Evolutionary conservation across 257 asterid genomes (phyloP).

Genomic region (Nicotiana tabacum): DNA sequence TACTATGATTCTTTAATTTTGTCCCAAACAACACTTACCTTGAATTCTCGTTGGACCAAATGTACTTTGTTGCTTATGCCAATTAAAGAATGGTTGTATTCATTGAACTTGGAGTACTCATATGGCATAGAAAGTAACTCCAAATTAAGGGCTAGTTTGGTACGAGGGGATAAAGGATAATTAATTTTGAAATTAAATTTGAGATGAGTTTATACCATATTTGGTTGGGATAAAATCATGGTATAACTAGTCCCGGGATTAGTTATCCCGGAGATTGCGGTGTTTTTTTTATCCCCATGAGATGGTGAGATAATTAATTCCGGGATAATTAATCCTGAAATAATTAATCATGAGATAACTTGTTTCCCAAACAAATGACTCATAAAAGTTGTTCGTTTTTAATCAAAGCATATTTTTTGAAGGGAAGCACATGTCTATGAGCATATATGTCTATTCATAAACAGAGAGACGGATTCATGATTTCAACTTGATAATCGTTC

Average conservation of each 20-base stretch:
- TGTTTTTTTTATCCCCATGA: too few species aligned
- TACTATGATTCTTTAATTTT: conserved; percentile 12
- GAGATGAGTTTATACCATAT: too few species aligned
- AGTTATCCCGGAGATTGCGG: too few species aligned
- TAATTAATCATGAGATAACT: too few species aligned
- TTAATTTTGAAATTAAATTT: too few species aligned
- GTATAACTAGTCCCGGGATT: too few species aligned
- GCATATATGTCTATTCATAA: background rate
- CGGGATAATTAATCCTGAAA: too few species aligned
- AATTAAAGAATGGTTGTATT: conserved; percentile 19
- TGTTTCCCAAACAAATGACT: too few species aligned
- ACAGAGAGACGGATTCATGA: background rate
- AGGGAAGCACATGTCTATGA: conserved; percentile 19
- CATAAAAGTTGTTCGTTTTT: conserved; percentile 22
- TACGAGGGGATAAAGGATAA: too few species aligned
- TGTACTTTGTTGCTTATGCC: conserved; percentile 1
- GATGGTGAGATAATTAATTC: too few species aligned
- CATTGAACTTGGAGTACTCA: conserved; percentile 20
- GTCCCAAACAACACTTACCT: conserved; percentile 26
- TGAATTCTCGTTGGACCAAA: conserved; percentile 25
- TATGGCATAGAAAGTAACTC: conserved; percentile 29
- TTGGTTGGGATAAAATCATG: too few species aligned
- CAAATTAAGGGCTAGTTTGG: background rate
- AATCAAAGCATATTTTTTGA: conserved; percentile 22
- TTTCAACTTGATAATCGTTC: too few species aligned